Evolutionary conservation across 345 rosid genomes (phyloP).

Genomic region (Syzygium aqueum): DNA sequence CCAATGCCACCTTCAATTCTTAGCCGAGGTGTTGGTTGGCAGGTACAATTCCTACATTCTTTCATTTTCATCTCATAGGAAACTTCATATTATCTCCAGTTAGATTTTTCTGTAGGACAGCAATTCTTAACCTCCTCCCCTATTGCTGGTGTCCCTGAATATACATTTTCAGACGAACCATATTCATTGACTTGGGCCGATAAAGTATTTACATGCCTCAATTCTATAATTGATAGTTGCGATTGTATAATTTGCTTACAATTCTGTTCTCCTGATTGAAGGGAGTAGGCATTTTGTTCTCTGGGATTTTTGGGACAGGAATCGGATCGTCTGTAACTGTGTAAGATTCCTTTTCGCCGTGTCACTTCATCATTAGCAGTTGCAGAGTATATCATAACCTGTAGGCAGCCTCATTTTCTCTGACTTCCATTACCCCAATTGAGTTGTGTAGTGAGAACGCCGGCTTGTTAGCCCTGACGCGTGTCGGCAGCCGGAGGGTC

Average conservation of each 20-base stretch:
- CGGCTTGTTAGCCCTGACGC: constrained; percentile 80
- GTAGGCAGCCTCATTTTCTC: background rate
- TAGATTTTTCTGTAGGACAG: background rate
- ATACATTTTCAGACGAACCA: background rate
- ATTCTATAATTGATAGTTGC: background rate
- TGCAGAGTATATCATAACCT: background rate
- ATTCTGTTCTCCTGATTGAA: constrained; percentile 9
- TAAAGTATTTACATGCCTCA: background rate
- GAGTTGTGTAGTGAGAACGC: constrained; percentile 64
- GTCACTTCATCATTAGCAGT: background rate
- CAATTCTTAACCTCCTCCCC: background rate
- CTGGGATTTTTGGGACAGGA: constrained; percentile 95
- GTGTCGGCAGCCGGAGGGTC: constrained; percentile 87
- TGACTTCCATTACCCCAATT: background rate
- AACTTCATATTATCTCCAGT: background rate
- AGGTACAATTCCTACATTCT: constrained; percentile 33
- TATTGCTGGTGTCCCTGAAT: background rate
- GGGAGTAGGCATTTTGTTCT: constrained; percentile 90
- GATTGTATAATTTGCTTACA: background rate
- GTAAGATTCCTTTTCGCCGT: constrained; percentile 31
- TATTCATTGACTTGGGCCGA: background rate
- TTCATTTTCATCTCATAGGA: background rate
- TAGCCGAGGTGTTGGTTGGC: constrained; percentile 99
- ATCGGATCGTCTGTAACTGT: constrained; percentile 79
- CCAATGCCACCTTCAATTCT: constrained; percentile 90